phyloP scores from a whole-genome alignment of 495 filamentous ascomycete genomes.

The Neurospora sp. region DNA sequence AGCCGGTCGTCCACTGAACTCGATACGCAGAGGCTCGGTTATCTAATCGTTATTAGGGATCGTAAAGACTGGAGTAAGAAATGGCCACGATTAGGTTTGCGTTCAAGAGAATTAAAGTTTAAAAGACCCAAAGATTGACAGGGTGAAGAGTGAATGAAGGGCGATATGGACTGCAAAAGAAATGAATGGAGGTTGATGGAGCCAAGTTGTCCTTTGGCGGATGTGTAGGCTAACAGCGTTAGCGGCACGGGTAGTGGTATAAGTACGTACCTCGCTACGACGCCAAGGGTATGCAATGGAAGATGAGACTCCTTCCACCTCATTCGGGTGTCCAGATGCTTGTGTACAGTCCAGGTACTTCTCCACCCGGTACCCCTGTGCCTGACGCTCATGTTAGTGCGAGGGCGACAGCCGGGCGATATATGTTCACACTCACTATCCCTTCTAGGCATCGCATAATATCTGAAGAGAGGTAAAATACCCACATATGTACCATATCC shows the following conservation, averaged over 20 bases:
- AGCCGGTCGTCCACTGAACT: not conserved
- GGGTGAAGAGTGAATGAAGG: not conserved
- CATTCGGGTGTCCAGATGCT: not conserved
- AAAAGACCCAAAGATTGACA: not conserved
- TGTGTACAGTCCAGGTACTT: not conserved
- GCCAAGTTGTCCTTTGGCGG: not conserved
- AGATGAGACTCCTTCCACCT: not conserved
- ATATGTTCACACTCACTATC: not conserved
- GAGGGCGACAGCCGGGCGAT: not conserved
- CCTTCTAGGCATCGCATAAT: not conserved
- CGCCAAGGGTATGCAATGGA: not conserved
- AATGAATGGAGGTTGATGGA: not conserved
- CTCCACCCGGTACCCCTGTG: not conserved
- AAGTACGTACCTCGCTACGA: not conserved
- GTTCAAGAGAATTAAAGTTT: not conserved
- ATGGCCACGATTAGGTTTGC: not conserved
- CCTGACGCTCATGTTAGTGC: not conserved
- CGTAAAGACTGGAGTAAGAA: not conserved
- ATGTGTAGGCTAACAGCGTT: not conserved
- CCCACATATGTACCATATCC: not conserved
- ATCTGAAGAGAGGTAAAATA: not conserved
- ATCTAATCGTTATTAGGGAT: not conserved
- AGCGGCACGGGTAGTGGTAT: not conserved
- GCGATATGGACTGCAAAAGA: not conserved
- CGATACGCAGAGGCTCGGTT: not conserved